phyloP scores from a whole-genome alignment of 192 early-diverging fungal genomes.

The Mortierella antarctica region DNA sequence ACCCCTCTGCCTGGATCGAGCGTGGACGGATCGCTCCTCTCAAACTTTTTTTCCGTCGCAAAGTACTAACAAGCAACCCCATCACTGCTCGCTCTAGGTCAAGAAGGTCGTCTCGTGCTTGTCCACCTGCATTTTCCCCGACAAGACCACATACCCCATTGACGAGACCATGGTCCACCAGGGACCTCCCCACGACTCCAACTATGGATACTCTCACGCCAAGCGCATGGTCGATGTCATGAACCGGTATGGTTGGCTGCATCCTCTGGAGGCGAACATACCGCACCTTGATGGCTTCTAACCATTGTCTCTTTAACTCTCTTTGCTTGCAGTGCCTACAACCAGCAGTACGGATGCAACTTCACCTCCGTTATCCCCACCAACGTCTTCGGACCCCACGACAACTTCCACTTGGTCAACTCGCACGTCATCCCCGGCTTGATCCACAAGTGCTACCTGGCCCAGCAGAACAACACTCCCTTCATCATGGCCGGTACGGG shows the following conservation, averaged over 20 bases:
- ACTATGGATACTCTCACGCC: constrained; percentile 86
- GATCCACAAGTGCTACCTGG: constrained; percentile 85
- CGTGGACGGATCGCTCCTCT: no score
- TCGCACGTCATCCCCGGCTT: constrained; percentile 84
- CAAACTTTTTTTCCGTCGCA: no score
- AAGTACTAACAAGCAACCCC: background rate
- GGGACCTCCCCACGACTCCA: constrained; percentile 83
- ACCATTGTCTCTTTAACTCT: background rate
- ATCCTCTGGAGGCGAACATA: background rate
- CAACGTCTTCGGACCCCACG: constrained; percentile 85
- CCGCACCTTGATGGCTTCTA: background rate
- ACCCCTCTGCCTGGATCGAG: background rate
- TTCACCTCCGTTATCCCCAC: constrained; percentile 87
- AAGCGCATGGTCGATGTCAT: constrained; percentile 88
- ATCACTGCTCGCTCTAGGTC: constrained; percentile 55
- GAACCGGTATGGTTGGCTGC: constrained; percentile 69
- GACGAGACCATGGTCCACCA: constrained; percentile 88
- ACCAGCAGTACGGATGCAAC: constrained; percentile 81
- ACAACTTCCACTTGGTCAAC: constrained; percentile 83
- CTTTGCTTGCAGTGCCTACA: constrained; percentile 66
- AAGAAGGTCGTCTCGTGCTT: constrained; percentile 88
- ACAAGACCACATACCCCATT: constrained; percentile 86
- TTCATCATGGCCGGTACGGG: constrained; percentile 81
- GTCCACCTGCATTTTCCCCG: constrained; percentile 88
- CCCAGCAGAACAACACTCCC: constrained; percentile 80